These are phyloP conservation scores for Lasiosphaeria ovina DNA, from an alignment of 495 filamentous ascomycete species.

Conservation along the genomic window DNA sequence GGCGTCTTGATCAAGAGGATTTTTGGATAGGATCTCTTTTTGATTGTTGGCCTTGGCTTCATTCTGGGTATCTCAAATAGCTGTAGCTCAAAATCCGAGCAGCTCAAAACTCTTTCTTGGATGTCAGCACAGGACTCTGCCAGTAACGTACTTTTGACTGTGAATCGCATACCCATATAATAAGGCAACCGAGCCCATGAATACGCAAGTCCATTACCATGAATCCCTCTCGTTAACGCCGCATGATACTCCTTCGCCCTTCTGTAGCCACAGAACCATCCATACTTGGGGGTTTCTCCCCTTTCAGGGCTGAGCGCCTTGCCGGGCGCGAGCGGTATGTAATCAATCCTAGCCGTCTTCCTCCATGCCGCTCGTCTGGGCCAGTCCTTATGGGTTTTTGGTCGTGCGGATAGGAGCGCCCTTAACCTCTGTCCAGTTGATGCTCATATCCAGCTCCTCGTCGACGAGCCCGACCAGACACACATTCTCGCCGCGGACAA, in stretches of 20 bases:
- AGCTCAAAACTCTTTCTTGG: constrained; percentile 7
- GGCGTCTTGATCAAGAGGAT: constrained; percentile 47
- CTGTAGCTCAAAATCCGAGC: constrained; percentile 26
- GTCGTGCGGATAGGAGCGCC: constrained; percentile 80
- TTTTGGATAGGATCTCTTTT: constrained; percentile 36
- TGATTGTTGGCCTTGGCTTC: constrained; percentile 6
- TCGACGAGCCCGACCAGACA: constrained; percentile 87
- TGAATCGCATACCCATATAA: constrained; percentile 24
- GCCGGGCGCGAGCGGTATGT: too few species aligned
- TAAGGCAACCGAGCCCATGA: constrained; percentile 6
- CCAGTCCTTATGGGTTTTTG: constrained; percentile 52
- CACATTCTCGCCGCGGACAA: constrained; percentile 93
- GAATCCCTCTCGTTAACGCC: too few species aligned
- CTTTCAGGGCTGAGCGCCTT: too few species aligned
- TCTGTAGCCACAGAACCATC: too few species aligned
- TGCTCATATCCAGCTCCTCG: constrained; percentile 79
- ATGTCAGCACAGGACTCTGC: constrained; percentile 20
- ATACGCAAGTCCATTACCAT: too few species aligned
- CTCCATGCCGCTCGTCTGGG: not conserved
- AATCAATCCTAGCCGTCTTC: not conserved
- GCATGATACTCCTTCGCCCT: too few species aligned
- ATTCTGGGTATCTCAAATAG: constrained; percentile 22
- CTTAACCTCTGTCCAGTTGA: constrained; percentile 87
- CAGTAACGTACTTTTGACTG: not conserved
- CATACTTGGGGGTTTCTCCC: too few species aligned